A percentile compares a stretch with the other conserved stretches of the same genome.
Evolutionary conservation across 345 rosid genomes (phyloP).

Genomic region (Triadica sebifera): DNA sequence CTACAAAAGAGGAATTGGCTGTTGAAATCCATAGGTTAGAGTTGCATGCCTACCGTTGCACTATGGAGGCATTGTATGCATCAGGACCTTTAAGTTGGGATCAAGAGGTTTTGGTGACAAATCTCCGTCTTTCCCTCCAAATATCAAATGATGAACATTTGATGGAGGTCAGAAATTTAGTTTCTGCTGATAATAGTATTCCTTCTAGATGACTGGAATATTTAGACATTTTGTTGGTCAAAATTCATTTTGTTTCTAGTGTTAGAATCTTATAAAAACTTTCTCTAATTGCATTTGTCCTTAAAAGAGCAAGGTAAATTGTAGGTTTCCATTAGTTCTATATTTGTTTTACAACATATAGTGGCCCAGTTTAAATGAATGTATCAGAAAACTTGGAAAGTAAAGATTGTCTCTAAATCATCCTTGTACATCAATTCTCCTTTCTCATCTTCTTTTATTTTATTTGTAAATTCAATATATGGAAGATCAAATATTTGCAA

Average conservation of each 20-base stretch:
- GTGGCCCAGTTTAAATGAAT: constrained; percentile 30
- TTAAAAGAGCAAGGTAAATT: constrained; percentile 35
- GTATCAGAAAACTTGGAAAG: constrained; percentile 29
- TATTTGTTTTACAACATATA: constrained; percentile 20
- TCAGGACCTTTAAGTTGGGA: constrained; percentile 28
- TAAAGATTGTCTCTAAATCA: background rate
- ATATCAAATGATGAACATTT: constrained; percentile 28
- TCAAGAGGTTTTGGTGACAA: constrained; percentile 21
- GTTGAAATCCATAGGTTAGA: constrained; percentile 23
- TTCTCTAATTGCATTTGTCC: constrained; percentile 23
- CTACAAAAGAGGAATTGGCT: constrained; percentile 28
- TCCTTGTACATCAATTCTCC: background rate
- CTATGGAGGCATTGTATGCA: constrained; percentile 23
- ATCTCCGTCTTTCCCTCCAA: constrained; percentile 23
- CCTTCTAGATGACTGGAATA: constrained; percentile 47
- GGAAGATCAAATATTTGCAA: constrained; percentile 5
- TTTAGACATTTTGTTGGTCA: background rate
- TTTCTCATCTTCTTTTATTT: background rate
- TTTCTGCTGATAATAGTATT: constrained; percentile 54
- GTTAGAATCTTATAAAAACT: constrained; percentile 25
- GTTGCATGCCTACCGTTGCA: constrained; percentile 22
- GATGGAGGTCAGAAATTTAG: constrained; percentile 49
- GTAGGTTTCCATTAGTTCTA: constrained; percentile 7
- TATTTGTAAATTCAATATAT: too few species aligned
- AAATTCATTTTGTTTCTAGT: constrained; percentile 32